phyloP scores from a whole-genome alignment of 805 yeast species.

The Candida tibetensis region DNA sequence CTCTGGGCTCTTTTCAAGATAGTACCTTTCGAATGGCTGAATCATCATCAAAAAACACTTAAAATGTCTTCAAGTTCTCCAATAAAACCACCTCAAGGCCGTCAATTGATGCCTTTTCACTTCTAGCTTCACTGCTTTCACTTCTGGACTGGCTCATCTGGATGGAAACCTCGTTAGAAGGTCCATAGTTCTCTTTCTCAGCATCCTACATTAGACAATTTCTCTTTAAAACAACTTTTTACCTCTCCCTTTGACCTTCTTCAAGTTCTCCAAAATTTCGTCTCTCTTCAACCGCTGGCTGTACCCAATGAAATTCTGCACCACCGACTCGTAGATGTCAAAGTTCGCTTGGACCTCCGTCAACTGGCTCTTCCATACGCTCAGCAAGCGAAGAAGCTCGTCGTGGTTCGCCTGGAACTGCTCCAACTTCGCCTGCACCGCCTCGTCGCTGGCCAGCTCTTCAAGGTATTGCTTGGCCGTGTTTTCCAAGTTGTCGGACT shows the following conservation, averaged over 20 bases:
- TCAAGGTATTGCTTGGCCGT: slow-evolving; percentile 26
- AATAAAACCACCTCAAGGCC: too few relatives aligned
- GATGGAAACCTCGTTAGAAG: too few relatives aligned
- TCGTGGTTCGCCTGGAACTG: slow-evolving; percentile 27
- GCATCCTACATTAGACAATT: too few relatives aligned
- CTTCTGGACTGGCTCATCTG: too few relatives aligned
- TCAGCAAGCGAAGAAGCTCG: slow-evolving; percentile 25
- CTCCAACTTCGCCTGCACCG: slow-evolving; percentile 28
- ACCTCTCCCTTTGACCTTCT: slow-evolving; percentile 7
- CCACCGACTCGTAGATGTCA: slow-evolving; percentile 77
- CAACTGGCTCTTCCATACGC: slow-evolving; percentile 53
- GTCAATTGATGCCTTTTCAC: too few relatives aligned
- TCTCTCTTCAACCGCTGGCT: slow-evolving; percentile 73
- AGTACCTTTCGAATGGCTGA: too few relatives aligned
- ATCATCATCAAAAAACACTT: too few relatives aligned
- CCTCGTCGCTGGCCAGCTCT: slow-evolving; percentile 14
- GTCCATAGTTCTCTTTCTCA: too few relatives aligned
- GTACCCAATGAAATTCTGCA: slow-evolving; percentile 86
- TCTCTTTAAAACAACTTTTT: slow-evolving; percentile 13
- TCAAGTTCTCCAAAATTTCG: slow-evolving; percentile 34
- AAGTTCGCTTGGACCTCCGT: slow-evolving; percentile 59
- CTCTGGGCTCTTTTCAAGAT: too few relatives aligned
- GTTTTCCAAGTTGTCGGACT: slow-evolving; percentile 33
- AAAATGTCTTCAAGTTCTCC: too few relatives aligned
- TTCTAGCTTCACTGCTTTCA: too few relatives aligned